phyloP scores from a whole-genome alignment of 139 green algal species.

The Chlorella sp. region DNA sequence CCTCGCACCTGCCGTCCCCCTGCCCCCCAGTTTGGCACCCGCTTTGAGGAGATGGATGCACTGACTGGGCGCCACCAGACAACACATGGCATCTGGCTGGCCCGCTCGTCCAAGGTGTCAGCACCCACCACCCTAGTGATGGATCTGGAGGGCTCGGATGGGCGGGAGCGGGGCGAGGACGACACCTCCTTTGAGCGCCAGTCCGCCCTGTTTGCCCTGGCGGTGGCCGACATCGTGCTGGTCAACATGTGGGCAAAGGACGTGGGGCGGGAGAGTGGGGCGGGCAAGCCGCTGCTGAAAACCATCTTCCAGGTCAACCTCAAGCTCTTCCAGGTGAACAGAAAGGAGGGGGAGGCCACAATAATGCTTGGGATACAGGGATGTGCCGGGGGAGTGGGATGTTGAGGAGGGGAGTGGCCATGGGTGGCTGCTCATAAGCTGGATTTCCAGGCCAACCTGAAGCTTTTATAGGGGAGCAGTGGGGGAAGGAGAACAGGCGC shows the following conservation, averaged over 20 bases:
- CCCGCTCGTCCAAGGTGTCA: conserved; percentile 64
- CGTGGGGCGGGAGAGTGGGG: conserved; percentile 94
- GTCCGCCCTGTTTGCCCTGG: conserved; percentile 94
- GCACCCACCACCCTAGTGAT: conserved; percentile 86
- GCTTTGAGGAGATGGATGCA: conserved; percentile 97
- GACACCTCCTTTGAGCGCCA: conserved; percentile 99
- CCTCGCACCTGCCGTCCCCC: not conserved
- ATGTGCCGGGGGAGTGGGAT: not conserved
- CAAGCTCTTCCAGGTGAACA: conserved; percentile 86
- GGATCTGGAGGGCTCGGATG: conserved; percentile 94
- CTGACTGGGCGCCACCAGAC: conserved; percentile 86
- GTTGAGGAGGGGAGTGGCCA: not conserved
- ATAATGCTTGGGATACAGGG: not conserved
- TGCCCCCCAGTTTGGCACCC: conserved; percentile 94
- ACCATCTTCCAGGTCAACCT: conserved; percentile 99
- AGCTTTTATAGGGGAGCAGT: no score
- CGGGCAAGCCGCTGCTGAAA: conserved; percentile 97
- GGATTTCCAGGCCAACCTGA: no score
- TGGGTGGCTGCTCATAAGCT: no score
- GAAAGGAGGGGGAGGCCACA: not conserved
- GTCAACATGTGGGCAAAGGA: conserved; percentile 99
- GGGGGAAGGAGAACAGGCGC: not conserved
- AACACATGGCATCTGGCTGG: conserved; percentile 92
- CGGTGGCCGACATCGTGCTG: conserved; percentile 93
- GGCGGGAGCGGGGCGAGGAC: conserved; percentile 89